Base-by-base conservation (phyloP, 83 land plant genomes). In the Picea engelmannii region DNA sequence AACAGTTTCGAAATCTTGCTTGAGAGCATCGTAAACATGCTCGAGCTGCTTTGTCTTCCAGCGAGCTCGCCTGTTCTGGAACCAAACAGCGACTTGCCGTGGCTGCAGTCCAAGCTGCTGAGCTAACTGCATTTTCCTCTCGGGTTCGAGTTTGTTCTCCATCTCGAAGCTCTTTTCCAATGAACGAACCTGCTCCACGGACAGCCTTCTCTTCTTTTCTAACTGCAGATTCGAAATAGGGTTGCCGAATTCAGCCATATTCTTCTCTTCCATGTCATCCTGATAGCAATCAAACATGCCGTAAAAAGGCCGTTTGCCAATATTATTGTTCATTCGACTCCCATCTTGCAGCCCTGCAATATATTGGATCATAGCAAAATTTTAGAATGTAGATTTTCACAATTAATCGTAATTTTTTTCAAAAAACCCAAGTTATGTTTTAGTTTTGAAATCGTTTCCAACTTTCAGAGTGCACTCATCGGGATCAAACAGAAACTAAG, bases 41-140 rank as follows among this genome's bases (percentile, higher is more conserved):
- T 92, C 94, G 12, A 92, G 71, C 66, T 89, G 91, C 93, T 91
- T 91, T 13, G 93, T 89, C 69, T 92, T 92, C 94, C 94, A 92
- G 59, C 92, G 85, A 0, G 92, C 92, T 0, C 92, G 82, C 68
- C 94, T 89, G 86, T 92, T 92, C 84, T 92, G 94, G 82, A 92
- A 92, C 94, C 94, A 92, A 27, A 92, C 92, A 9, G 94, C 94
- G 3, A 92, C 92, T 78, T 92, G 94, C 42, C 94, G 84, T 2
- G 94, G 94, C 80, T 90, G 94, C 52, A 92, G 68, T 3, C 94
- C 92, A 11, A 92, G 86, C 63, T 92, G 91, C 65, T 84, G 86
- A 13, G 94, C 94, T 0, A 92, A 83, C 83, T 84, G 85, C 25
- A 82, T 83, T 79, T 92, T 92, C 63, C 94, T 83, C 81, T 92